A percentile compares a stretch with the other conserved stretches of the same genome.
These are phyloP conservation scores for Penicillium crustosum DNA, from an alignment of 2,329 filamentous ascomycete species.

Conservation along the genomic window DNA sequence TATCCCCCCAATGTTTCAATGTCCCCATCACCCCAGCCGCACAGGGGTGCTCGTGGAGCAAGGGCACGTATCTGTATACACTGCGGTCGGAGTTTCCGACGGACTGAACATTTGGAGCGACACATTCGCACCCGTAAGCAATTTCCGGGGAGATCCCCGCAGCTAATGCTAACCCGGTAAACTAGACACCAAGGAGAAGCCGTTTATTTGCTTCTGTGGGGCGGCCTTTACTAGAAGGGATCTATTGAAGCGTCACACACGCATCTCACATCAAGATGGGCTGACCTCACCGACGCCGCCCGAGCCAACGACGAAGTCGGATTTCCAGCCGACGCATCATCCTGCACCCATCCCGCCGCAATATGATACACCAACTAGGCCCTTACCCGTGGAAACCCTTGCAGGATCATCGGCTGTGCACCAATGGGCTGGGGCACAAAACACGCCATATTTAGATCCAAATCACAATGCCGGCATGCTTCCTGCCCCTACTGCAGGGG, in stretches of 20 bases:
- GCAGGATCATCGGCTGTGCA: conserved; percentile 23
- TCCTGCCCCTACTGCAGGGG: conserved; percentile 15
- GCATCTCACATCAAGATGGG: conserved; percentile 35
- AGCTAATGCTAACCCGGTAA: conserved; percentile 1
- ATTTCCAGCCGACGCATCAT: conserved; percentile 21
- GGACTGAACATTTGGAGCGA: conserved; percentile 39
- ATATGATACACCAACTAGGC: conserved; percentile 24
- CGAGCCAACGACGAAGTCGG: conserved; percentile 20
- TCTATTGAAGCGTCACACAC: conserved; percentile 36
- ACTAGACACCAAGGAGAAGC: conserved; percentile 39
- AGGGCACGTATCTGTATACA: conserved; percentile 36
- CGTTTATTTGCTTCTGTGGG: conserved; percentile 39
- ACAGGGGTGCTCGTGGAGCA: conserved; percentile 26
- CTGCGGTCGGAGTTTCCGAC: conserved; percentile 36
- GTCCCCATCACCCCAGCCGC: conserved; percentile 33
- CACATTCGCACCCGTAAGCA: conserved; percentile 38
- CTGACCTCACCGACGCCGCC: conserved; percentile 32
- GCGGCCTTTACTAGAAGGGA: conserved; percentile 38
- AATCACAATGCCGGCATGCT: conserved; percentile 22
- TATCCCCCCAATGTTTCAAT: conserved; percentile 30
- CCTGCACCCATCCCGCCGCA: conserved; percentile 16
- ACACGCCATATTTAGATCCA: conserved; percentile 29
- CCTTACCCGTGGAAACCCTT: conserved; percentile 25
- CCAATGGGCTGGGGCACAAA: conserved; percentile 31
- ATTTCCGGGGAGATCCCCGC: background rate